Evolutionary conservation across 768 basidiomycete genomes (phyloP).

Genomic region (Russula emetica): DNA sequence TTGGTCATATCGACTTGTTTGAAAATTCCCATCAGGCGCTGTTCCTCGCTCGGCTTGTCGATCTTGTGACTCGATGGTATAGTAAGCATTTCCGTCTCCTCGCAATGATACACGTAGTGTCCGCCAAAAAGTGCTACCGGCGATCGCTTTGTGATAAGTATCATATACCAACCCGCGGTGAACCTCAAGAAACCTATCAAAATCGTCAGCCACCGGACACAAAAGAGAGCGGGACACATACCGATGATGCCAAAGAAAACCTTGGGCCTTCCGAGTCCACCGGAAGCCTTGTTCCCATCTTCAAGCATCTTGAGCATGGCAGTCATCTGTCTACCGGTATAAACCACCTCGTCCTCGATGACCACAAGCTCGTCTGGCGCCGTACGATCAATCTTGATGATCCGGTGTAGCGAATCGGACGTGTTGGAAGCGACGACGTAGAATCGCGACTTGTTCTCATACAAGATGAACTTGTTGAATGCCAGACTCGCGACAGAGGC

Average conservation of each 20-base stretch:
- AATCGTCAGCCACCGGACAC: neutral
- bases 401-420: slow-evolving; percentile 80
- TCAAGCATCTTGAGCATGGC: slow-evolving; percentile 92
- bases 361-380: slow-evolving; percentile 68
- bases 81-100: slow-evolving; percentile 79
- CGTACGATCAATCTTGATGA: slow-evolving; percentile 91
- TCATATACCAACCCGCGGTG: slow-evolving; percentile 95
- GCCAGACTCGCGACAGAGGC: slow-evolving; percentile 24
- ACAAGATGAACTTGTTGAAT: slow-evolving; percentile 84
- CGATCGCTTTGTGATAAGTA: slow-evolving; percentile 83
- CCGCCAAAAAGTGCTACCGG: slow-evolving; percentile 93
- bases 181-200: slow-evolving; percentile 82
- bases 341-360: slow-evolving; percentile 84
- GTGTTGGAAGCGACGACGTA: slow-evolving; percentile 90
- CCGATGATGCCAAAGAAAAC: slow-evolving; percentile 83
- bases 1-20: slow-evolving; percentile 98
- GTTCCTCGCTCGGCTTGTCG: slow-evolving; percentile 86
- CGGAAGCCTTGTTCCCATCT: slow-evolving; percentile 86
- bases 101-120: slow-evolving; percentile 95
- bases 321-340: slow-evolving; percentile 85
- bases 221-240: slow-evolving; percentile 32
- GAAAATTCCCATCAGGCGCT: slow-evolving; percentile 83
- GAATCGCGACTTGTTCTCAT: slow-evolving; percentile 88
- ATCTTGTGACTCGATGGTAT: slow-evolving; percentile 75
- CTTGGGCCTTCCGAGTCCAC: slow-evolving; percentile 76